A percentile compares a stretch with the other conserved stretches of the same genome.
Evolutionary conservation across 805 yeast species (phyloP).

Genomic region (Pichia scutulata): DNA sequence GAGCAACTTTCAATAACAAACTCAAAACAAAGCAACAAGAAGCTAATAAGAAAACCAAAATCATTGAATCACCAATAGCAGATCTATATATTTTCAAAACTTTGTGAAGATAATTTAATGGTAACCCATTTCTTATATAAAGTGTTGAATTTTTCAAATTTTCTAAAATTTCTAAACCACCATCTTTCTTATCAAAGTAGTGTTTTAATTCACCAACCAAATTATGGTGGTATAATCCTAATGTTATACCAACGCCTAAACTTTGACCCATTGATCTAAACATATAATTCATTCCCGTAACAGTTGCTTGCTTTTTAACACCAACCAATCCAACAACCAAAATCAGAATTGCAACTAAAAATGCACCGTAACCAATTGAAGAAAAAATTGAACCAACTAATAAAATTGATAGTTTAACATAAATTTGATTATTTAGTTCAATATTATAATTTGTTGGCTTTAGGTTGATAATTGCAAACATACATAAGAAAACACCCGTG

Average conservation of each 20-base stretch:
- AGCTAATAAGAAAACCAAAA: slow-evolving; percentile 21
- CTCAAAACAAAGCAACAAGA: slow-evolving; percentile 19
- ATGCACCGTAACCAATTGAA: slow-evolving; percentile 36
- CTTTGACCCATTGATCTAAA: slow-evolving; percentile 44
- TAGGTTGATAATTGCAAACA: slow-evolving; percentile 13
- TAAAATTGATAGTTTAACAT: slow-evolving; percentile 15
- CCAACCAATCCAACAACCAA: slow-evolving; percentile 39
- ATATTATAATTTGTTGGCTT: slow-evolving; percentile 18
- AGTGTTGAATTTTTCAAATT: slow-evolving; percentile 20
- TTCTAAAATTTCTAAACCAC: slow-evolving; percentile 18
- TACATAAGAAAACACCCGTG: slow-evolving; percentile 16
- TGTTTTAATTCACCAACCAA: slow-evolving; percentile 26
- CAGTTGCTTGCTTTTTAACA: slow-evolving; percentile 38
- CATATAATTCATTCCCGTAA: slow-evolving; percentile 41
- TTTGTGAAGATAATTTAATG: slow-evolving; percentile 17
- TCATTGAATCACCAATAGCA: slow-evolving; percentile 21
- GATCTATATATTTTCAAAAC: slow-evolving; percentile 26
- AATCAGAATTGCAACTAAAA: slow-evolving; percentile 32
- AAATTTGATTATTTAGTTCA: slow-evolving; percentile 10
- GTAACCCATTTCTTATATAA: slow-evolving; percentile 27
- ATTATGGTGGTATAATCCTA: slow-evolving; percentile 31
- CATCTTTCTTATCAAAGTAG: slow-evolving; percentile 21
- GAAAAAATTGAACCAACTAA: slow-evolving; percentile 24
- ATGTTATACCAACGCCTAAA: slow-evolving; percentile 36
- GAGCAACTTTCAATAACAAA: slow-evolving; percentile 18